Conservation (phyloP, 106 monocot genomes). For the Platanthera zijinensis region DNA sequence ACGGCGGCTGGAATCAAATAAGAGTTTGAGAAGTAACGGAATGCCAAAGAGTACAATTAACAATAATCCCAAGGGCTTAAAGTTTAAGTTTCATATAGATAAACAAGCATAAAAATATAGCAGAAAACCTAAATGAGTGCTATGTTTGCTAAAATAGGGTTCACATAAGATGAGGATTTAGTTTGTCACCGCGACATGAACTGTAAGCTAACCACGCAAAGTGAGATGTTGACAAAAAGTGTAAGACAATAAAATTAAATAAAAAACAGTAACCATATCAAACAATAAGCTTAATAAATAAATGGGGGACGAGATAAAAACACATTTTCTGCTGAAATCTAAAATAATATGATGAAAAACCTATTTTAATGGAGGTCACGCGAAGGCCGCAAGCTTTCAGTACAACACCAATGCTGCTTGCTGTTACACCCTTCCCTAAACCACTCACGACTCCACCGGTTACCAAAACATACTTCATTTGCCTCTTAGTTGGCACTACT, state of each 20-base stretch:
- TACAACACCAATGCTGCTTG: constrained; percentile 85
- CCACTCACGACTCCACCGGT: constrained; percentile 91
- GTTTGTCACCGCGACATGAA: background rate
- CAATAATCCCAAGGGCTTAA: too few relatives aligned
- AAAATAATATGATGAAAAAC: constrained; percentile 11
- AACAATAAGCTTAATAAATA: background rate
- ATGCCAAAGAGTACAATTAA: too few relatives aligned
- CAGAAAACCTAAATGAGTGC: too few relatives aligned
- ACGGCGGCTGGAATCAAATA: too few relatives aligned
- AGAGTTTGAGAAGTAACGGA: too few relatives aligned
- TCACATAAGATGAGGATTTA: background rate
- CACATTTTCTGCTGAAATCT: background rate
- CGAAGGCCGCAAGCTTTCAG: constrained; percentile 82
- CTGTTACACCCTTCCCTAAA: constrained; percentile 89
- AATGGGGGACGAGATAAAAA: background rate
- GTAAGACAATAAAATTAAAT: too few relatives aligned
- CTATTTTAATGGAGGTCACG: constrained; percentile 87
- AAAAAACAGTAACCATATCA: background rate
- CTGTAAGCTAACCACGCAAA: background rate
- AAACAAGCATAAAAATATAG: too few relatives aligned
- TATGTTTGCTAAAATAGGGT: too few relatives aligned
- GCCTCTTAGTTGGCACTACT: constrained; percentile 1
- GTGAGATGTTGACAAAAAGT: too few relatives aligned
- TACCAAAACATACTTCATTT: constrained; percentile 88
- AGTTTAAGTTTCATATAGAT: too few relatives aligned